phyloP scores from a whole-genome alignment of 2,329 filamentous ascomycete genomes.

The Xylaria polymorpha region DNA sequence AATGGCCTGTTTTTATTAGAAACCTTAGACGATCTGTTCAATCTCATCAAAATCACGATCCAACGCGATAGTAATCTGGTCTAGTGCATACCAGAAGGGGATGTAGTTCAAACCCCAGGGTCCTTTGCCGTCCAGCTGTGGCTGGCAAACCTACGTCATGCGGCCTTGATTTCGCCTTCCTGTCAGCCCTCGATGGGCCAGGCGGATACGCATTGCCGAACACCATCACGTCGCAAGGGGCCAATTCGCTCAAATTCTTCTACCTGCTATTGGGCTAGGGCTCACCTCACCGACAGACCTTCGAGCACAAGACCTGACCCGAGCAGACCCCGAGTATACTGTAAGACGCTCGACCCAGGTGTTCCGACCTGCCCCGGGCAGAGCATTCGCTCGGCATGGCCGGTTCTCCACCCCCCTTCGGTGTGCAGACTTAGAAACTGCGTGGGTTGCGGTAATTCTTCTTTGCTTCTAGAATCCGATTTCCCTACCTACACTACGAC shows the following conservation, averaged over 20 bases:
- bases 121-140: constrained; percentile 17
- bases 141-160: constrained; percentile 36
- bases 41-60: constrained; percentile 13
- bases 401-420: constrained; percentile 43
- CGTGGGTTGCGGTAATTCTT: constrained; percentile 27
- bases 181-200: constrained; percentile 30
- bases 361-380: constrained; percentile 34
- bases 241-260: constrained; percentile 17
- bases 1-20: background rate
- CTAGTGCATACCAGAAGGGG: constrained; percentile 4
- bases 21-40: constrained; percentile 7
- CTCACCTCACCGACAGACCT: constrained; percentile 34
- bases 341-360: constrained; percentile 40
- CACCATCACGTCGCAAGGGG: background rate
- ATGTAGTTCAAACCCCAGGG: background rate
- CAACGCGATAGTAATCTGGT: background rate
- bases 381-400: constrained; percentile 47
- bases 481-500: constrained; percentile 6
- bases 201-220: constrained; percentile 4
- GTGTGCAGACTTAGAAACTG: constrained; percentile 23
- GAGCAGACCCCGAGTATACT: background rate
- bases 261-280: background rate
- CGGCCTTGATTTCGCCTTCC: constrained; percentile 25
- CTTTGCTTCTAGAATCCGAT: constrained; percentile 34
- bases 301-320: constrained; percentile 5